Evolutionary conservation across 805 yeast genomes (phyloP), one percentile per base, ranked within the genome.

Genomic region (Lipomyces chichibuensis): DNA sequence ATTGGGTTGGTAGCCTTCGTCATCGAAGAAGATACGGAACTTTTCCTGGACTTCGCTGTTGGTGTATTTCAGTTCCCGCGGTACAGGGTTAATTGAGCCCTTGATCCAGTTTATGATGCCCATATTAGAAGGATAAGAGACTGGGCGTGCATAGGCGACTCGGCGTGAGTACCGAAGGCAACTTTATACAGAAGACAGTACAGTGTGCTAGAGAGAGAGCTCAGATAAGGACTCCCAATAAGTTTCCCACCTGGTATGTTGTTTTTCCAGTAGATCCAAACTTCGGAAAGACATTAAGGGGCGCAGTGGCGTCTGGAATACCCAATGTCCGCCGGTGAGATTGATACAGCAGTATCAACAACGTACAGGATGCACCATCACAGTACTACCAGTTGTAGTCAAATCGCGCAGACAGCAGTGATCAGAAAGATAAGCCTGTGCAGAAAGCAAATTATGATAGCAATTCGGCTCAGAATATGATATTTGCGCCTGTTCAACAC

Each of bases 21-120:
- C 32, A 25, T 54, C 49, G 23, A 54, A 14, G 37, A 46, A 60
- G 17, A 35, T 46, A 23, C 39, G 5, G 27, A 60, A 60, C 51
- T 8, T 25, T 11, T n/a, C 25, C 58, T 52, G 57, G n/a, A 60
- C 35, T 49, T 60, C 63, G 33, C 52, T 52, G 8, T 51, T 33
- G 11, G 63, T 35, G 49, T 60, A 60, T 9, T n/a, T 20, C 11
- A 60, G 32, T 14, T 52, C 52, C n/a, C 58, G 25, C 9, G 32
- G 57, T 14, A 13, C 29, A 2, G 63, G 63, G 35, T 54, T 52
- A 13, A 20, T 11, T 5, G 58, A 23, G 23, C 46, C 62, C 59
- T 60, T 60, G 35, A 54, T 13, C 46, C 57, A 60, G 53, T 27
- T 3, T 13, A 53, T 23, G 32, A 52, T 11, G n/a, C 55, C 55